phyloP scores from a whole-genome alignment of 768 basidiomycete genomes.

The Clitopilus passeckerianus region DNA sequence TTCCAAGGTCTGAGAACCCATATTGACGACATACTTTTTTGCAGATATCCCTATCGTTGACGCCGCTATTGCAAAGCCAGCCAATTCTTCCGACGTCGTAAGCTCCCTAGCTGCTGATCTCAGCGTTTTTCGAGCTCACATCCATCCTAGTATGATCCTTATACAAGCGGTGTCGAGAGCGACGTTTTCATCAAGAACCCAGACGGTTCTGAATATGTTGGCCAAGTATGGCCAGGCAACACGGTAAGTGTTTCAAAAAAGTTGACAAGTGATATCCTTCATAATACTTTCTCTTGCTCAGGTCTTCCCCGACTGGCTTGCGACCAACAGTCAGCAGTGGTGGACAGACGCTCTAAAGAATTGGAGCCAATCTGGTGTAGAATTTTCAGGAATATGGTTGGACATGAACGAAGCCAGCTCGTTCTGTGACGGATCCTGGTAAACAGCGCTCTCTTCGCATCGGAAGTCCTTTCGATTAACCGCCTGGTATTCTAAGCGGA shows the following conservation, averaged over 20 bases:
- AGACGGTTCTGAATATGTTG: constrained; percentile 66
- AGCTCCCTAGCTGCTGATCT: constrained; percentile 19
- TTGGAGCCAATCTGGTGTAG: constrained; percentile 46
- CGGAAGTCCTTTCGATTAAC: not conserved
- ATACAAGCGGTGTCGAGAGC: constrained; percentile 55
- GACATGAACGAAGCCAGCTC: constrained; percentile 69
- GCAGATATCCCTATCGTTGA: constrained; percentile 70
- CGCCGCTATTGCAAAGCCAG: constrained; percentile 50
- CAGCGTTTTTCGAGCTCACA: not conserved
- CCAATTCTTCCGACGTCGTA: constrained; percentile 60
- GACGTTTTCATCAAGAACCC: constrained; percentile 72
- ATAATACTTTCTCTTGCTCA: constrained; percentile 7
- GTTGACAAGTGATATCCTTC: not conserved
- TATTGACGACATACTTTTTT: not conserved
- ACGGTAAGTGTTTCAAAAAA: constrained; percentile 33
- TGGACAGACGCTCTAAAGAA: constrained; percentile 60
- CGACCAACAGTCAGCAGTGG: constrained; percentile 43
- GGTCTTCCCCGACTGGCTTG: constrained; percentile 64
- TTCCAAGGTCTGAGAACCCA: no score
- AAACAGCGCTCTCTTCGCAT: constrained; percentile 3
- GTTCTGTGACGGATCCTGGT: constrained; percentile 62
- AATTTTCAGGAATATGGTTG: constrained; percentile 65
- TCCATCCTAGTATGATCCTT: constrained; percentile 55
- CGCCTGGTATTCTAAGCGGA: not conserved
- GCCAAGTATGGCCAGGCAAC: constrained; percentile 76